A percentile compares a stretch with the other conserved stretches of the same genome.
Evolutionary conservation across 495 filamentous ascomycete genomes (phyloP).

Genomic region (Aspergillus bridgeri): DNA sequence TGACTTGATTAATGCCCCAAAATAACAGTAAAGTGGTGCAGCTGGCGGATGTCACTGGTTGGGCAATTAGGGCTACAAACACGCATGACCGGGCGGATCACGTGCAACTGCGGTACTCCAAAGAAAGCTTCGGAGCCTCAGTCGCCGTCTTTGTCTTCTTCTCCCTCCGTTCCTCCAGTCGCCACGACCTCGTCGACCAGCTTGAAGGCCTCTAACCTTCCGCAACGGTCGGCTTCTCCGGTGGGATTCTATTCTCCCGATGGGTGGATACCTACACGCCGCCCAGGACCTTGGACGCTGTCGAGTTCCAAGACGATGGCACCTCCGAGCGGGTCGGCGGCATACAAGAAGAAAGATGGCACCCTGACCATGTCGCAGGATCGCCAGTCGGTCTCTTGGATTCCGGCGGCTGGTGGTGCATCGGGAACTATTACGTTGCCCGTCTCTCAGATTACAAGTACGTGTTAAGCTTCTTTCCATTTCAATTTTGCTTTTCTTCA

Average conservation of each 20-base stretch:
- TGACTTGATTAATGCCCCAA: too few species aligned
- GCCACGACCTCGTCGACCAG: constrained; percentile 9
- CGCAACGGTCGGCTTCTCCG: constrained; percentile 15
- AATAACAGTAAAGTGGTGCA: too few species aligned
- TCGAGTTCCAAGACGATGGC: constrained; percentile 46
- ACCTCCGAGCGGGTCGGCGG: constrained; percentile 64
- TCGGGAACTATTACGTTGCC: constrained; percentile 60
- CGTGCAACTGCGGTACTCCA: not conserved
- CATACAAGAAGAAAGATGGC: constrained; percentile 97
- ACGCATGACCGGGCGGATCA: not conserved
- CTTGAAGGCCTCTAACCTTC: constrained; percentile 28
- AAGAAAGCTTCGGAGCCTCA: constrained; percentile 6
- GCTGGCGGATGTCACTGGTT: not conserved
- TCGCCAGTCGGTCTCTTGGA: constrained; percentile 73
- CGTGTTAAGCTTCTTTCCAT: constrained; percentile 20
- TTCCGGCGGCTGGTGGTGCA: constrained; percentile 51
- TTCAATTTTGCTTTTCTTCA: not conserved
- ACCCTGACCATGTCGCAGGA: constrained; percentile 69
- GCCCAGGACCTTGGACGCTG: constrained; percentile 44
- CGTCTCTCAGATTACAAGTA: constrained; percentile 77
- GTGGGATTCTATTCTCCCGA: constrained; percentile 36
- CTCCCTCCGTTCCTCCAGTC: constrained; percentile 15
- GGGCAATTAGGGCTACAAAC: not conserved
- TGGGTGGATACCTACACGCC: constrained; percentile 39
- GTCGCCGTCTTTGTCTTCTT: not conserved